Conservation (phyloP, 345 rosid species). For the Lagerstroemia speciosa region DNA sequence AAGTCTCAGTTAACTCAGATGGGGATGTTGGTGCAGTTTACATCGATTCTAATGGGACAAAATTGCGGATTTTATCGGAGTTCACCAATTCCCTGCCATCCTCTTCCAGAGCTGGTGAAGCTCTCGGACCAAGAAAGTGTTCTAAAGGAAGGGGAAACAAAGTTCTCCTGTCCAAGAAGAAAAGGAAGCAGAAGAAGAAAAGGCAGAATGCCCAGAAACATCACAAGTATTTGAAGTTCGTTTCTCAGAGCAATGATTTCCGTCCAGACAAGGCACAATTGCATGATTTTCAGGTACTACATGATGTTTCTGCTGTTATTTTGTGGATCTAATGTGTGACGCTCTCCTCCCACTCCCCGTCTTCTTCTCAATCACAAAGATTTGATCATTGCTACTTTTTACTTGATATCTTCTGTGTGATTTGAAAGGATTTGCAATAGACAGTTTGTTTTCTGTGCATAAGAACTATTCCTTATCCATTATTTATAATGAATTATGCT, state of each 20-base stretch:
- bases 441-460: background rate
- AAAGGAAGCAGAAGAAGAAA: slow-evolving; percentile 34
- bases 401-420: background rate
- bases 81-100: slow-evolving; percentile 22
- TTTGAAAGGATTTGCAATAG: too few species aligned
- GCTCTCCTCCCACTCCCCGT: background rate
- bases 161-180: slow-evolving; percentile 41
- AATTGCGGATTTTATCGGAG: slow-evolving; percentile 76
- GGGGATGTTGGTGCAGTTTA: slow-evolving; percentile 74
- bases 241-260: slow-evolving; percentile 40
- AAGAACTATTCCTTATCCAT: too few species aligned
- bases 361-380: background rate
- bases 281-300: slow-evolving; percentile 36
- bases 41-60: slow-evolving; percentile 78
- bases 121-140: slow-evolving; percentile 27
- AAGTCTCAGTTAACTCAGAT: slow-evolving; percentile 30
- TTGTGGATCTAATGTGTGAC: background rate
- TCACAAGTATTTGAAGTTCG: slow-evolving; percentile 44
- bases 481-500: too few species aligned
- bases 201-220: slow-evolving; percentile 35
- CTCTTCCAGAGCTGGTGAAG: slow-evolving; percentile 22
- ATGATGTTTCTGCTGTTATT: slow-evolving; percentile 16
- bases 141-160: slow-evolving; percentile 32
- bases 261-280: slow-evolving; percentile 24
- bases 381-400: background rate